phyloP scores from a whole-genome alignment of 2,329 filamentous ascomycete species.

The Diaporthe velutina region DNA sequence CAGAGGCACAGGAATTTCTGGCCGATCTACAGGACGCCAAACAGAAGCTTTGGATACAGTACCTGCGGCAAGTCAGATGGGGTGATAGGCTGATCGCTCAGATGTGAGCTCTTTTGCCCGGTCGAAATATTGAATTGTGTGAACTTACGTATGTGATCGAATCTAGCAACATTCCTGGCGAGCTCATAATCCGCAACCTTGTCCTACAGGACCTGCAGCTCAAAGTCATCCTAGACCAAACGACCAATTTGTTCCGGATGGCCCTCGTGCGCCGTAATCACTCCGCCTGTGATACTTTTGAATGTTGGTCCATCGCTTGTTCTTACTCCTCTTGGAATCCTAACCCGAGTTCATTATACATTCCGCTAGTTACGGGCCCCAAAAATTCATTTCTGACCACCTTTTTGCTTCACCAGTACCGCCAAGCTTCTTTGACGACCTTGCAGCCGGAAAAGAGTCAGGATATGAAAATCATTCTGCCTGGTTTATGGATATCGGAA shows the following conservation, averaged over 20 bases:
- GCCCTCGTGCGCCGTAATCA: neutral
- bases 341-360: too few species aligned
- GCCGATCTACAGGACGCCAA: slow-evolving; percentile 2
- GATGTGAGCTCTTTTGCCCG: neutral
- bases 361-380: too few species aligned
- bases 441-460: neutral
- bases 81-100: neutral
- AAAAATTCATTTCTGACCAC: neutral
- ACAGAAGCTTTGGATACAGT: neutral
- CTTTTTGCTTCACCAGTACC: neutral
- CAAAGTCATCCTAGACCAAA: neutral
- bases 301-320: neutral
- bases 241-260: neutral
- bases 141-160: neutral
- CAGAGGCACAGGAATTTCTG: neutral
- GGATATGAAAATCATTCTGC: neutral
- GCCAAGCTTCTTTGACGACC: neutral
- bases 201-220: neutral
- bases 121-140: neutral
- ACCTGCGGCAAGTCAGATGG: neutral
- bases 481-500: neutral
- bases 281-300: slow-evolving; percentile 9
- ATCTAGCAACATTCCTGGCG: neutral
- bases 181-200: neutral
- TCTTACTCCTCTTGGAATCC: too few species aligned